Evolutionary conservation across 192 early-diverging fungal genomes (phyloP).

Genomic region (Chytriomyces confervae): DNA sequence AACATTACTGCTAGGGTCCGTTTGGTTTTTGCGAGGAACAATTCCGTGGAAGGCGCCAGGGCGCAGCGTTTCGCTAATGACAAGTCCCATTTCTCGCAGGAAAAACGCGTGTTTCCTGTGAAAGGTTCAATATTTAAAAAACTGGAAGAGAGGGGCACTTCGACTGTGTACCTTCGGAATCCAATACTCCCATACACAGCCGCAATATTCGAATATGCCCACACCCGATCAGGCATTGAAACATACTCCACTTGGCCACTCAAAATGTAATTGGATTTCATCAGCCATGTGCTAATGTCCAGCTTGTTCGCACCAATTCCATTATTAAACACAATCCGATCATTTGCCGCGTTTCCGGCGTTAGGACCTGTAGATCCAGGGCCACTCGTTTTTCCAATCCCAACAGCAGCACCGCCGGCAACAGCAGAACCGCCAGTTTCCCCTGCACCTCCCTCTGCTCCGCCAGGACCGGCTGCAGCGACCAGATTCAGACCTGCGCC

Average conservation of each 20-base stretch:
- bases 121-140: background rate
- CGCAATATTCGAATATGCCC: slow-evolving; percentile 58
- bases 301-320: slow-evolving; percentile 51
- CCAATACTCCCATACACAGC: slow-evolving; percentile 65
- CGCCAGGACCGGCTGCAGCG: slow-evolving; percentile 40
- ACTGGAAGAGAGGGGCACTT: background rate
- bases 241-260: slow-evolving; percentile 58
- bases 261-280: slow-evolving; percentile 54
- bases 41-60: slow-evolving; percentile 1
- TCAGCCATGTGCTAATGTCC: slow-evolving; percentile 72
- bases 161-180: slow-evolving; percentile 30
- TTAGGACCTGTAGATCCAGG: background rate
- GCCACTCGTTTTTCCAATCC: slow-evolving; percentile 34
- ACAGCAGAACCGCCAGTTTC: background rate
- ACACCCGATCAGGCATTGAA: slow-evolving; percentile 63
- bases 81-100: slow-evolving; percentile 63
- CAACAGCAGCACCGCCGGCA: slow-evolving; percentile 6
- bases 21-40: background rate
- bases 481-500: slow-evolving; percentile 50
- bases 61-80: slow-evolving; percentile 37
- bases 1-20: background rate
- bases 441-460: background rate
- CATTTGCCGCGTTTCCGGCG: background rate
- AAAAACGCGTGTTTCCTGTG: slow-evolving; percentile 74
- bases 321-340: slow-evolving; percentile 46